These are phyloP conservation scores for Cerrena zonata DNA, from an alignment of 1,284 basidiomycete species.

Conservation along the genomic window DNA sequence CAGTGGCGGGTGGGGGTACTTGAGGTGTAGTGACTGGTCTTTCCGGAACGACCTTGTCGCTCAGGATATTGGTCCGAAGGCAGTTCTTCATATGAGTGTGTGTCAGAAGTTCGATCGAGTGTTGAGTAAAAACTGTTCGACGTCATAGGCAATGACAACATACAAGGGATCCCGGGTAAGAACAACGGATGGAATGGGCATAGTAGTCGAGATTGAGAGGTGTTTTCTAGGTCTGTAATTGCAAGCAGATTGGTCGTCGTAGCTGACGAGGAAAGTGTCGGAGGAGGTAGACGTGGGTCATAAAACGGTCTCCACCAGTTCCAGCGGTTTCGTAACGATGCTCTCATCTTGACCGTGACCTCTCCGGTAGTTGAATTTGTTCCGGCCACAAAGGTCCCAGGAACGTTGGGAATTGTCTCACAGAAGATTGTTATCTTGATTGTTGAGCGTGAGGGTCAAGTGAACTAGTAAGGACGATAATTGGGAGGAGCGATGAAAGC, in stretches of 20 bases:
- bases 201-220: constrained; percentile 9
- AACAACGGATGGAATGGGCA: constrained; percentile 27
- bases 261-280: neutral
- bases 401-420: neutral
- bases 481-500: no score
- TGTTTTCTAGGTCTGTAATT: neutral
- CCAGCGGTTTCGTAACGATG: neutral
- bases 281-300: neutral
- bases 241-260: neutral
- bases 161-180: constrained; percentile 24
- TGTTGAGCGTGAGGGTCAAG: neutral
- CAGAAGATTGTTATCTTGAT: neutral
- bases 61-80: neutral
- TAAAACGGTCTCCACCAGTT: neutral
- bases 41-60: neutral
- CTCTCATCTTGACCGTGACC: constrained; percentile 1
- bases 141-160: constrained; percentile 10
- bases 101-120: neutral
- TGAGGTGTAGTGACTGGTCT: neutral
- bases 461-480: no score
- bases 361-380: neutral
- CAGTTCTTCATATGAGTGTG: neutral
- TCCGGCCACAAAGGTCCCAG: neutral
- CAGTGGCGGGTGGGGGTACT: neutral
- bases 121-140: neutral